phyloP scores from a whole-genome alignment of 2,329 filamentous ascomycete species.

The Pseudocercospora macadamiae region DNA sequence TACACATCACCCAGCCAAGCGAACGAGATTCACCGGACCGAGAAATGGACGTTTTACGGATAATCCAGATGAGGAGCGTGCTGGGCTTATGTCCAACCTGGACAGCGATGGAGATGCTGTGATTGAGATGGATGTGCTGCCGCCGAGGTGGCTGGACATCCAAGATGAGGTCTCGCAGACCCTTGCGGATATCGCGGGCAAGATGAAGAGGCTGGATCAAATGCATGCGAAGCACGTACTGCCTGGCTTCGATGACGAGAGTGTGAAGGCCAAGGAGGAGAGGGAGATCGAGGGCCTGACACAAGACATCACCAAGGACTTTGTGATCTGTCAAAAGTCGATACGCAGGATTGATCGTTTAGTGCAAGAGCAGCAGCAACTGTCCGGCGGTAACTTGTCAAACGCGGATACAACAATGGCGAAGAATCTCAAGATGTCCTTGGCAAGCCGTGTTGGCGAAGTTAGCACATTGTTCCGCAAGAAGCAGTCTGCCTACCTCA shows the following conservation, averaged over 20 bases:
- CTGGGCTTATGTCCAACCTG: constrained; percentile 80
- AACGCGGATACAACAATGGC: constrained; percentile 93
- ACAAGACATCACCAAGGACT: constrained; percentile 83
- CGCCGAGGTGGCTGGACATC: constrained; percentile 92
- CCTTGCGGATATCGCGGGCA: constrained; percentile 76
- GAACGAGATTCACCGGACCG: constrained; percentile 62
- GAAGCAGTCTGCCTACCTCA: constrained; percentile 95
- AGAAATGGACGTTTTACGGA: constrained; percentile 48
- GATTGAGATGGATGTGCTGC: constrained; percentile 97
- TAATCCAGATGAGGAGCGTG: constrained; percentile 61
- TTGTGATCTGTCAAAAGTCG: constrained; percentile 85
- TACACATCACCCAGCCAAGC: constrained; percentile 84
- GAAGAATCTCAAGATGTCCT: constrained; percentile 88
- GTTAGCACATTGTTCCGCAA: constrained; percentile 91
- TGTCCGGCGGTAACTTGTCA: constrained; percentile 64
- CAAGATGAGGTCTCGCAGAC: constrained; percentile 90
- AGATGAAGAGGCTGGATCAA: constrained; percentile 83
- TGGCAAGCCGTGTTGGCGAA: constrained; percentile 87
- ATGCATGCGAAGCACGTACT: constrained; percentile 96
- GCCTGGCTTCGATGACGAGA: constrained; percentile 94
- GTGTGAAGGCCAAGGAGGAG: constrained; percentile 84
- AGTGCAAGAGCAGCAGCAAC: constrained; percentile 76
- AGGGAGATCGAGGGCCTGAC: constrained; percentile 87
- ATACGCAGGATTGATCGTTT: constrained; percentile 88
- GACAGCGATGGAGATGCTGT: constrained; percentile 81